Evolutionary conservation across 768 basidiomycete species (phyloP).

Genomic region (Kwoniella pini): DNA sequence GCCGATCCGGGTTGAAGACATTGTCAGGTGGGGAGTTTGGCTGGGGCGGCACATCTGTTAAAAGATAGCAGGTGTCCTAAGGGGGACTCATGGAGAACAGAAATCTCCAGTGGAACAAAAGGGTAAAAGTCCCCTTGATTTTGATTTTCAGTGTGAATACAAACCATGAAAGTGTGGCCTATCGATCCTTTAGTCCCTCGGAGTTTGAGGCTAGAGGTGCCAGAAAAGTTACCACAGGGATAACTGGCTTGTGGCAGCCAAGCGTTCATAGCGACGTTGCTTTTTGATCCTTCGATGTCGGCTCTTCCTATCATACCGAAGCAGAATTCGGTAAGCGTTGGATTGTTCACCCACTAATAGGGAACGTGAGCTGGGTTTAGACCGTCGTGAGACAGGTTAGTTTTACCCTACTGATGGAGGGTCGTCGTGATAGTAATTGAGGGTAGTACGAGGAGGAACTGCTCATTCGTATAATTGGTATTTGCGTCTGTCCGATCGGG

Average conservation of each 20-base stretch:
- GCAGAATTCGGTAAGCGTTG: slow-evolving; percentile 78
- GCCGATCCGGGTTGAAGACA: slow-evolving; percentile 72
- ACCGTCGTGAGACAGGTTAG: slow-evolving; percentile 80
- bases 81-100: slow-evolving; percentile 76
- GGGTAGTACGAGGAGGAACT: slow-evolving; percentile 77
- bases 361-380: slow-evolving; percentile 68
- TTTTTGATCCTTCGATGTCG: slow-evolving; percentile 81
- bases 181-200: slow-evolving; percentile 78
- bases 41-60: slow-evolving; percentile 79
- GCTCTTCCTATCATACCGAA: slow-evolving; percentile 80
- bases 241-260: slow-evolving; percentile 80
- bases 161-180: slow-evolving; percentile 81
- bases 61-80: slow-evolving; percentile 79
- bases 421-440: slow-evolving; percentile 74
- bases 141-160: slow-evolving; percentile 79
- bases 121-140: slow-evolving; percentile 78
- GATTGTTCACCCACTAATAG: slow-evolving; percentile 80
- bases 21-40: slow-evolving; percentile 80
- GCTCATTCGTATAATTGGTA: slow-evolving; percentile 80
- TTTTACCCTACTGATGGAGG: slow-evolving; percentile 80
- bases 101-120: slow-evolving; percentile 78
- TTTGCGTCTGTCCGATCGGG: slow-evolving; percentile 73
- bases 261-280: slow-evolving; percentile 81
- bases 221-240: slow-evolving; percentile 78
- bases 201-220: slow-evolving; percentile 78